phyloP scores from a whole-genome alignment of 2,329 filamentous ascomycete genomes.

The Colletotrichum sp. region DNA sequence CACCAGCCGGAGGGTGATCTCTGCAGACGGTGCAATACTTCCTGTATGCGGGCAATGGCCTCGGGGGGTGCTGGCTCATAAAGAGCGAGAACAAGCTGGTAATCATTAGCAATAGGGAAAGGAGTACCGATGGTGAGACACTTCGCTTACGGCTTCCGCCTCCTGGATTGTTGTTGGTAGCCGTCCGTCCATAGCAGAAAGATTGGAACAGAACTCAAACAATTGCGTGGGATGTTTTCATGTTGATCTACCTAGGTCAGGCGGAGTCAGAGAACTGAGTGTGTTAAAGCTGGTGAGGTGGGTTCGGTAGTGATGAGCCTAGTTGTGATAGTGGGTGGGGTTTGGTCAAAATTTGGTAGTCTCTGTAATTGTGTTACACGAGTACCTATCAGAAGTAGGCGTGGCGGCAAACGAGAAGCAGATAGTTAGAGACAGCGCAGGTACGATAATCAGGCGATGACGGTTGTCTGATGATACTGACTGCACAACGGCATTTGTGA shows the following conservation, averaged over 20 bases:
- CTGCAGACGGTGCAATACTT: conserved; percentile 79
- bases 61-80: conserved; percentile 57
- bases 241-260: not conserved
- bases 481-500: not conserved
- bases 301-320: not conserved
- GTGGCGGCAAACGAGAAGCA: not conserved
- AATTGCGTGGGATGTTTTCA: not conserved
- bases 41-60: conserved; percentile 62
- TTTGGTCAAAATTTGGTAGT: not conserved
- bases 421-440: not conserved
- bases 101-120: not conserved
- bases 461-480: not conserved
- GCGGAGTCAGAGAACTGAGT: not conserved
- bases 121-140: not conserved
- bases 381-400: not conserved
- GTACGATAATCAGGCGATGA: not conserved
- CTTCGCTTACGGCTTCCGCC: conserved; percentile 16
- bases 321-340: not conserved
- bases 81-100: conserved; percentile 54
- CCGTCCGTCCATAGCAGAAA: conserved; percentile 7
- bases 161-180: conserved; percentile 14
- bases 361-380: not conserved
- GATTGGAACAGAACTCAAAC: not conserved
- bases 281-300: not conserved
- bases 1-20: conserved; percentile 84